Percentiles rank a stretch among this genome's conserved stretches.
Evolutionary conservation across 768 basidiomycete genomes (phyloP).

Genomic region (Psilocybe cyanescens): DNA sequence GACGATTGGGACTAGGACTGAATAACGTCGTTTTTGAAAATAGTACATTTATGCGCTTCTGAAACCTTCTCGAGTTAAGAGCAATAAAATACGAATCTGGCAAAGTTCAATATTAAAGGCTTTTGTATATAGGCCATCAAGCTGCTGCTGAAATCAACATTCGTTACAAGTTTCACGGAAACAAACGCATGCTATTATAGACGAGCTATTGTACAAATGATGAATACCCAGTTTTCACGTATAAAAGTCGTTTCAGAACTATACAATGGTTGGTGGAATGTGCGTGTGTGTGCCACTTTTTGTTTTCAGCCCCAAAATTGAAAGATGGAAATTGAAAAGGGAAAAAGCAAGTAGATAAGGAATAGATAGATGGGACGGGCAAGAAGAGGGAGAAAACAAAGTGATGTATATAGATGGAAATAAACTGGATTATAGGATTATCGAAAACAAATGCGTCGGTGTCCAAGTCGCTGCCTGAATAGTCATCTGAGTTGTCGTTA

Average conservation of each 20-base stretch:
- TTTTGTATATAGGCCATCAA: no score
- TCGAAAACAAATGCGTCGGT: slow-evolving; percentile 69
- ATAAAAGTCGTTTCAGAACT: neutral
- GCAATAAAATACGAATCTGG: no score
- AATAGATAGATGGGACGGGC: neutral
- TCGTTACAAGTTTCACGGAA: no score
- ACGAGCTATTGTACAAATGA: slow-evolving; percentile 7
- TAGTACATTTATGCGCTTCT: no score
- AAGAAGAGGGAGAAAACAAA: neutral
- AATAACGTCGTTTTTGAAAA: no score
- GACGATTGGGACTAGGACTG: no score
- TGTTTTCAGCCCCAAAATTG: neutral
- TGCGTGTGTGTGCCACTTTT: neutral
- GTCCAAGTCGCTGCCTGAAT: slow-evolving; percentile 53
- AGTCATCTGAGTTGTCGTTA: slow-evolving; percentile 53
- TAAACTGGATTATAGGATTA: slow-evolving; percentile 32
- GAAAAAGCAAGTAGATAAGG: no score
- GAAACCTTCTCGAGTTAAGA: no score
- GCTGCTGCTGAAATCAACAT: no score
- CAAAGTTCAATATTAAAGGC: no score
- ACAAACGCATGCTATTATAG: neutral
- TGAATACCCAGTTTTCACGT: neutral
- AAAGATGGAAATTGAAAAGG: no score
- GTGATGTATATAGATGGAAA: slow-evolving; percentile 8
- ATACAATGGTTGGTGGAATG: slow-evolving; percentile 5